These are phyloP conservation scores for Jacaranda mimosifolia DNA, from an alignment of 257 asterid genomes.

Conservation along the genomic window DNA sequence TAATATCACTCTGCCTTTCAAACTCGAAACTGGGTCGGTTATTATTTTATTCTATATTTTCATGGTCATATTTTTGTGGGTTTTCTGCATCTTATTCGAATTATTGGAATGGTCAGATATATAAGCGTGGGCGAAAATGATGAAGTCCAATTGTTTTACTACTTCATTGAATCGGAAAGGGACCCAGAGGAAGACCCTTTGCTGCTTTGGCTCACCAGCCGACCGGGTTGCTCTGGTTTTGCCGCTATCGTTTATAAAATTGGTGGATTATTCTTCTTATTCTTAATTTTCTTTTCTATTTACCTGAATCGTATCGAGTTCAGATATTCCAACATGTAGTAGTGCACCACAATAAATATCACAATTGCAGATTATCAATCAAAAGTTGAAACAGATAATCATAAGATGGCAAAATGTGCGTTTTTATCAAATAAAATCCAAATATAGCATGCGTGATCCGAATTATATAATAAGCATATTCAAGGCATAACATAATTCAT, in stretches of 20 bases:
- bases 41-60: neutral
- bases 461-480: too few relatives aligned
- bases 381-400: too few relatives aligned
- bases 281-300: too few relatives aligned
- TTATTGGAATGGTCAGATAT: slow-evolving; percentile 30
- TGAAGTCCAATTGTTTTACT: slow-evolving; percentile 44
- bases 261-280: too few relatives aligned
- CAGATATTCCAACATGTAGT: too few relatives aligned
- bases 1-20: slow-evolving; percentile 45
- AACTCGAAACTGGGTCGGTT: slow-evolving; percentile 65
- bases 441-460: too few relatives aligned
- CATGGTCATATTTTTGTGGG: neutral
- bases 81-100: neutral
- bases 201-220: slow-evolving; percentile 45
- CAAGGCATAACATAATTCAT: too few relatives aligned
- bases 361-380: too few relatives aligned
- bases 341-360: too few relatives aligned
- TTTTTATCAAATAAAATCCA: too few relatives aligned
- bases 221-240: slow-evolving; percentile 49
- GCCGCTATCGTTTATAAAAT: slow-evolving; percentile 35
- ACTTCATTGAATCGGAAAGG: slow-evolving; percentile 44
- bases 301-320: too few relatives aligned
- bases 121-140: slow-evolving; percentile 40
- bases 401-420: too few relatives aligned
- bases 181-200: slow-evolving; percentile 43